These are phyloP conservation scores for Neonectria faginata DNA, from an alignment of 2,329 filamentous ascomycete genomes.

Conservation along the genomic window DNA sequence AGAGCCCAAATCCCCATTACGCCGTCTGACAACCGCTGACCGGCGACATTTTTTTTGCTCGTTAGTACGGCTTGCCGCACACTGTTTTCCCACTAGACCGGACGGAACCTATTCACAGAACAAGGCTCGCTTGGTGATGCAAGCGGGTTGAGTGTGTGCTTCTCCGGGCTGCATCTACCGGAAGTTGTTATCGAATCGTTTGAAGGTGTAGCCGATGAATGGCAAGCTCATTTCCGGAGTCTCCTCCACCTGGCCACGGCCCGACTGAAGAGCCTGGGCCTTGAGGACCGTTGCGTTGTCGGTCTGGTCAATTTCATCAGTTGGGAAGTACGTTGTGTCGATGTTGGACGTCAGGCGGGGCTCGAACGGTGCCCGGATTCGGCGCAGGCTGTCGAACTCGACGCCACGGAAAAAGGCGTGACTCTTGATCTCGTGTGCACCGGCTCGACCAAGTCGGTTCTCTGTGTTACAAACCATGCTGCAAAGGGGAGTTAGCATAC, in stretches of 20 bases:
- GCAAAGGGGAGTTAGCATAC: slow-evolving; percentile 26
- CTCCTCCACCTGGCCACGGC: slow-evolving; percentile 72
- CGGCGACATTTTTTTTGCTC: background rate
- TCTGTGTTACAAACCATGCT: slow-evolving; percentile 95
- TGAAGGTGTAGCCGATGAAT: slow-evolving; percentile 78
- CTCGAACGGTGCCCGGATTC: slow-evolving; percentile 95
- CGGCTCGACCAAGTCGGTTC: slow-evolving; percentile 87
- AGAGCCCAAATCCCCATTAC: slow-evolving; percentile 6
- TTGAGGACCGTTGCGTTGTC: slow-evolving; percentile 90
- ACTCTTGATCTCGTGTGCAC: slow-evolving; percentile 90
- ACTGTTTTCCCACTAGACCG: background rate
- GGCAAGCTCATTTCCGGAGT: slow-evolving; percentile 95
- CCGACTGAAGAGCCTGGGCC: slow-evolving; percentile 81
- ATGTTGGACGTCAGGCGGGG: slow-evolving; percentile 92
- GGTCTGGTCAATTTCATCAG: slow-evolving; percentile 97
- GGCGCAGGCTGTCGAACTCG: slow-evolving; percentile 90
- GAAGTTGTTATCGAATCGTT: slow-evolving; percentile 87
- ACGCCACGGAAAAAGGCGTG: slow-evolving; percentile 98
- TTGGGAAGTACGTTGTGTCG: slow-evolving; percentile 98
- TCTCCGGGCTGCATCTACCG: slow-evolving; percentile 53
- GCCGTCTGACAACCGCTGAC: slow-evolving; percentile 19
- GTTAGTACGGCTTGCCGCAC: background rate
- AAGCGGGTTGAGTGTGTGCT: slow-evolving; percentile 14
- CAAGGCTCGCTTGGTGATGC: slow-evolving; percentile 19
- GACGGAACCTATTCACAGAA: slow-evolving; percentile 38